These are phyloP conservation scores for Penicillium canescens DNA, from an alignment of 495 filamentous ascomycete genomes.

Conservation along the genomic window DNA sequence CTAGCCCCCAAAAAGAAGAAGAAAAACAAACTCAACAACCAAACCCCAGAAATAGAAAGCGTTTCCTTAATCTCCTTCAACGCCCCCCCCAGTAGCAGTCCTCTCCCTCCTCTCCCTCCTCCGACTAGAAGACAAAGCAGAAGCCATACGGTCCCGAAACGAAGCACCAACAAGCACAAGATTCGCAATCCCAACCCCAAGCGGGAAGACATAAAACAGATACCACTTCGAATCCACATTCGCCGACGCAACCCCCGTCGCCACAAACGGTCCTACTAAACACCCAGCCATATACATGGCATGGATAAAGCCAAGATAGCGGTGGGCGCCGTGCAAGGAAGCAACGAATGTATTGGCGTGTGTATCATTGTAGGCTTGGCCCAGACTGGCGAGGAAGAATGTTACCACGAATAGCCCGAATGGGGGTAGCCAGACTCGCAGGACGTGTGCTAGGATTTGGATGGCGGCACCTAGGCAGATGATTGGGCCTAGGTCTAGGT, in stretches of 20 bases:
- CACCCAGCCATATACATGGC: slow-evolving; percentile 39
- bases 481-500: slow-evolving; percentile 29
- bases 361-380: slow-evolving; percentile 37
- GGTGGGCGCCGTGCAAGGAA: slow-evolving; percentile 24
- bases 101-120: background rate
- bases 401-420: slow-evolving; percentile 30
- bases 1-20: slow-evolving; percentile 33
- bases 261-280: slow-evolving; percentile 29
- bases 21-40: slow-evolving; percentile 34
- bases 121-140: background rate
- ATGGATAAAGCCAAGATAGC: slow-evolving; percentile 36
- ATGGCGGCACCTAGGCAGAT: slow-evolving; percentile 23
- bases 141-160: slow-evolving; percentile 22
- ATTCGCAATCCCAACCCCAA: slow-evolving; percentile 27
- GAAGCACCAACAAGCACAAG: slow-evolving; percentile 16
- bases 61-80: slow-evolving; percentile 25
- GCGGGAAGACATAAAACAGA: slow-evolving; percentile 28
- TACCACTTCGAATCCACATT: slow-evolving; percentile 20
- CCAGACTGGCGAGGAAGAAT: slow-evolving; percentile 33
- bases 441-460: slow-evolving; percentile 28
- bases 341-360: slow-evolving; percentile 36
- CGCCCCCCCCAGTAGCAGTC: slow-evolving; percentile 4
- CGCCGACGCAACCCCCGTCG: slow-evolving; percentile 30
- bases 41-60: slow-evolving; percentile 23
- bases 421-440: slow-evolving; percentile 30